A percentile compares a stretch with the other conserved stretches of the same genome.
phyloP scores from a whole-genome alignment of 371 early-diverging fungal genomes.

The Coemansia sp. region DNA sequence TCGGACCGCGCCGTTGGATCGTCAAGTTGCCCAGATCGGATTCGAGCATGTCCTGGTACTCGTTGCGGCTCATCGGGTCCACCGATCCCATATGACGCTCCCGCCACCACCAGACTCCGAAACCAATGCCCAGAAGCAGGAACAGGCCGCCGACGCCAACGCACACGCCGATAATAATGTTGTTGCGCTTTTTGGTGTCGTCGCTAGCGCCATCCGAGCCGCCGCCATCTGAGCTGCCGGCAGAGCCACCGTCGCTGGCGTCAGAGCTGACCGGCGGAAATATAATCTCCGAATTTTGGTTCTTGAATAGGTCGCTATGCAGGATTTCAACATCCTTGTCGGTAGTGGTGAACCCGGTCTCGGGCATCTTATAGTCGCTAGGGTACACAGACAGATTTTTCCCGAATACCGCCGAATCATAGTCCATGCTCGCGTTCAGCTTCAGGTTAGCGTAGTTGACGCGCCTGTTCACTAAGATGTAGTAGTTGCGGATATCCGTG shows the following conservation, averaged over 20 bases:
- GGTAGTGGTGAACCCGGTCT: no score
- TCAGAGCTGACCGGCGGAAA: background rate
- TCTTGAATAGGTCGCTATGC: background rate
- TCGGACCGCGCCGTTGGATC: background rate
- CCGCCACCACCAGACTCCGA: constrained; percentile 3
- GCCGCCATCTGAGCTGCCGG: no score
- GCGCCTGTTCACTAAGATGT: background rate
- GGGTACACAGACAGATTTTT: no score
- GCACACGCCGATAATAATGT: constrained; percentile 4
- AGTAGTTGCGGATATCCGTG: background rate
- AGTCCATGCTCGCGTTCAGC: no score
- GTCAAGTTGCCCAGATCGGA: background rate
- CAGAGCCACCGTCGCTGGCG: background rate
- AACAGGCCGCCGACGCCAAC: constrained; percentile 1
- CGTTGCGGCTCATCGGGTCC: constrained; percentile 8
- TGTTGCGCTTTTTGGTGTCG: constrained; percentile 1
- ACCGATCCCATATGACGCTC: constrained; percentile 5
- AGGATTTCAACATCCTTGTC: no score
- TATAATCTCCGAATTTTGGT: background rate
- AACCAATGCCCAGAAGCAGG: background rate
- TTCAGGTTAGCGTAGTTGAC: no score
- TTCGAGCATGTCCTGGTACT: constrained; percentile 5
- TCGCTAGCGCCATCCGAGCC: no score
- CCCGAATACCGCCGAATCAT: no score
- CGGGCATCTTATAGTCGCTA: no score